Conservation (phyloP, 2,329 filamentous ascomycete species). For the Colletotrichum graminicola region DNA sequence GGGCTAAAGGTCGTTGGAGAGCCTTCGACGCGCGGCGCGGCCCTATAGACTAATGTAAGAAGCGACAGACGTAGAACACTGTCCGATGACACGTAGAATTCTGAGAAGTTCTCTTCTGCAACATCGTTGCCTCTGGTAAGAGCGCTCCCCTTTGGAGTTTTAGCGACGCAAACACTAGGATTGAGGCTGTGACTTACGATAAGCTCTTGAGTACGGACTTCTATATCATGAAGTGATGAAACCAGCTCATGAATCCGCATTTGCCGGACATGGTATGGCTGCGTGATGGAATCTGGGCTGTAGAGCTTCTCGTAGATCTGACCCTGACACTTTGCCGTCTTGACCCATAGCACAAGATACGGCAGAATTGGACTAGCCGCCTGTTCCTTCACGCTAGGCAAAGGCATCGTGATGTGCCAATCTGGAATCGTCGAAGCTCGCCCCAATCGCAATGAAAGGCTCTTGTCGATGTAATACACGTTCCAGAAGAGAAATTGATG, state of each 20-base stretch:
- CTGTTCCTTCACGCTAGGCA: conserved; percentile 7
- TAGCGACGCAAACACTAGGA: background rate
- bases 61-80: conserved; percentile 57
- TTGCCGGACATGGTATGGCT: conserved; percentile 51
- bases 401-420: conserved; percentile 64
- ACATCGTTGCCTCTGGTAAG: background rate
- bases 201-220: conserved; percentile 44
- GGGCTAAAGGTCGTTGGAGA: conserved; percentile 54
- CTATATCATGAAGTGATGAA: conserved; percentile 50
- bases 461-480: conserved; percentile 69
- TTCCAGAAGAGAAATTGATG: conserved; percentile 65
- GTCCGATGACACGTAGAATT: conserved; percentile 54
- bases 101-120: conserved; percentile 48
- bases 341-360: conserved; percentile 62
- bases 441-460: conserved; percentile 67
- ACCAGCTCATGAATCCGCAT: conserved; percentile 51
- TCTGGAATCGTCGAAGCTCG: conserved; percentile 66
- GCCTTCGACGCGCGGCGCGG: conserved; percentile 48
- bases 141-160: conserved; percentile 15
- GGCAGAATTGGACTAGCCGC: conserved; percentile 45
- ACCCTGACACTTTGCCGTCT: conserved; percentile 64
- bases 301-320: conserved; percentile 69
- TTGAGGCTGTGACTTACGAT: conserved; percentile 28
- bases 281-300: conserved; percentile 55
- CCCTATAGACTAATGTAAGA: conserved; percentile 59